Evolutionary conservation across 495 filamentous ascomycete species (phyloP).

Genomic region (Parmelia sp.): DNA sequence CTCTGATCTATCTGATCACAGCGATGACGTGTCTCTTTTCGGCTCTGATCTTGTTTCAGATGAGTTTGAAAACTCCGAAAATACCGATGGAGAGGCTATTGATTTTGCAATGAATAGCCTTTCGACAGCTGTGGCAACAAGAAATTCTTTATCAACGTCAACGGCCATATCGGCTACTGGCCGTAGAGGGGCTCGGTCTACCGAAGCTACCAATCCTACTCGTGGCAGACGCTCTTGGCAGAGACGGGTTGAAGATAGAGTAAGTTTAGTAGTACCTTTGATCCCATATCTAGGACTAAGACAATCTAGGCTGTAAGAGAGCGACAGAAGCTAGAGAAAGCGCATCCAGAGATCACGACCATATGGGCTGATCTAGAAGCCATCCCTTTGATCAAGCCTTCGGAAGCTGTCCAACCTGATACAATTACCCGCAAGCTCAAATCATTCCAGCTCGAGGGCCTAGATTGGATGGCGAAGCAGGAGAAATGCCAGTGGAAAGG

Average conservation of each 20-base stretch:
- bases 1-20: slow-evolving; percentile 16
- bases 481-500: slow-evolving; percentile 80
- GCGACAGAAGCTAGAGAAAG: slow-evolving; percentile 58
- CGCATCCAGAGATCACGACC: slow-evolving; percentile 68
- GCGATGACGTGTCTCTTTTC: slow-evolving; percentile 18
- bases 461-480: slow-evolving; percentile 89
- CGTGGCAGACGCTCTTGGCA: slow-evolving; percentile 24
- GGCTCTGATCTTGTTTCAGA: slow-evolving; percentile 15
- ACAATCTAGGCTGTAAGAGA: slow-evolving; percentile 36
- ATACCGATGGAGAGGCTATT: slow-evolving; percentile 27
- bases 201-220: neutral
- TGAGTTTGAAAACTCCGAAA: slow-evolving; percentile 27
- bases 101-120: neutral
- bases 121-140: neutral
- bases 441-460: slow-evolving; percentile 85
- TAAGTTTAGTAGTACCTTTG: neutral
- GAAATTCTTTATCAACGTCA: neutral
- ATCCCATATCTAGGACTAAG: neutral
- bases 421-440: slow-evolving; percentile 78
- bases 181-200: slow-evolving; percentile 6
- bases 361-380: slow-evolving; percentile 78
- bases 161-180: slow-evolving; percentile 13
- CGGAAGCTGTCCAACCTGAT: slow-evolving; percentile 64
- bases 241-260: slow-evolving; percentile 28
- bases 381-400: slow-evolving; percentile 57